Evolutionary conservation across 163 green algal genomes (phyloP).

Genomic region (Prototheca wickerhamii): DNA sequence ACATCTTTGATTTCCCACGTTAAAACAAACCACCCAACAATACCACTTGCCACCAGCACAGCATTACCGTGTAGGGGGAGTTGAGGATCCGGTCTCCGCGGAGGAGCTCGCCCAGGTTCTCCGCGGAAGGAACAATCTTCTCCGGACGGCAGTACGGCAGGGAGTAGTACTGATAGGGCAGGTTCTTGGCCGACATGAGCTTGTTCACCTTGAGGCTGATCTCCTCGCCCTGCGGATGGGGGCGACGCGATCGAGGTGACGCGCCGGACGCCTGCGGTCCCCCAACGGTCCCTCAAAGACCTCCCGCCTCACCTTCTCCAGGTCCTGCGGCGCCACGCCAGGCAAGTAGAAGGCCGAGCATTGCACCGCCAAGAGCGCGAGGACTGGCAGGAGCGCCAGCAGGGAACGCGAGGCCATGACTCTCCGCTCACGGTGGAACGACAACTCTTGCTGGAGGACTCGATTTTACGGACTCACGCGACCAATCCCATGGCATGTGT

Average conservation of each 20-base stretch:
- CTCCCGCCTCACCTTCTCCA: slow-evolving; percentile 72
- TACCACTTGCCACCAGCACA: background rate
- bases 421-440: too few relatives aligned
- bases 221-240: slow-evolving; percentile 62
- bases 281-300: too few relatives aligned
- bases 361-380: too few relatives aligned
- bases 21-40: background rate
- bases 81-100: slow-evolving; percentile 97
- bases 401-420: too few relatives aligned
- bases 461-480: too few relatives aligned
- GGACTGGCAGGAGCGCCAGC: too few relatives aligned
- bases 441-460: too few relatives aligned
- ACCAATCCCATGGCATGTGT: too few relatives aligned
- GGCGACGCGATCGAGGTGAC: too few relatives aligned
- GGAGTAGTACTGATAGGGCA: slow-evolving; percentile 97
- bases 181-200: slow-evolving; percentile 83
- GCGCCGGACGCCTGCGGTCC: too few relatives aligned
- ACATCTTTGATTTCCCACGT: background rate
- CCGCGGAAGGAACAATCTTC: slow-evolving; percentile 74
- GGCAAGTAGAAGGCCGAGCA: slow-evolving; percentile 83
- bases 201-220: slow-evolving; percentile 97
- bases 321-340: slow-evolving; percentile 85
- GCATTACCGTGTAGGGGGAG: slow-evolving; percentile 74
- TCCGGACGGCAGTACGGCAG: slow-evolving; percentile 92
- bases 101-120: slow-evolving; percentile 96